Evolutionary conservation across 83 land plant species (phyloP).

Genomic region (Thuja plicata): DNA sequence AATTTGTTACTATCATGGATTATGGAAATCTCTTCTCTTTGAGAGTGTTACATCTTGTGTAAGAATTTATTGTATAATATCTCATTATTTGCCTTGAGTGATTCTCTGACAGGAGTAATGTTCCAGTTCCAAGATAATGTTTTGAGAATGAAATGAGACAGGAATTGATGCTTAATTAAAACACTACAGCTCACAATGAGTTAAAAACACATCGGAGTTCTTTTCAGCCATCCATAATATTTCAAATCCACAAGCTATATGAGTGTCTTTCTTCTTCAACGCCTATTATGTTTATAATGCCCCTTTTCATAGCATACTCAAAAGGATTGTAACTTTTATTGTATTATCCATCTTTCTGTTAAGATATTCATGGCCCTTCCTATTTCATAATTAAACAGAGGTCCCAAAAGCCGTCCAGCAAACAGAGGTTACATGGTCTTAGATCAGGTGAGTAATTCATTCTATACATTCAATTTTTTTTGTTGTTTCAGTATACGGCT

Average conservation of each 20-base stretch:
- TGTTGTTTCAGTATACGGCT: no score
- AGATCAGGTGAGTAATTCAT: neutral
- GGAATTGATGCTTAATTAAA: conserved; percentile 73
- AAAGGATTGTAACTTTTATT: conserved; percentile 31
- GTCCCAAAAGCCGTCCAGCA: conserved; percentile 82
- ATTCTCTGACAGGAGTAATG: conserved; percentile 69
- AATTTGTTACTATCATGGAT: no score
- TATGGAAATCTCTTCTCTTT: no score
- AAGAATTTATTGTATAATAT: conserved; percentile 59
- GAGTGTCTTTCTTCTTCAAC: conserved; percentile 75
- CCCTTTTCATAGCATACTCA: conserved; percentile 50
- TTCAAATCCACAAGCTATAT: conserved; percentile 54
- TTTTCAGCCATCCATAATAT: conserved; percentile 23
- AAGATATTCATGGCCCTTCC: conserved; percentile 17
- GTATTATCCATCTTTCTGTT: conserved; percentile 16
- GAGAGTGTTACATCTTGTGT: conserved; percentile 52
- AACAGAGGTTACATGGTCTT: no score
- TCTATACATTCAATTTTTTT: no score
- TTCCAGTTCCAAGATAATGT: conserved; percentile 74
- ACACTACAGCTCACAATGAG: conserved; percentile 80
- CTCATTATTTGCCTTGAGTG: conserved; percentile 92
- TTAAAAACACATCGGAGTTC: conserved; percentile 26
- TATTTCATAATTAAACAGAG: conserved; percentile 66
- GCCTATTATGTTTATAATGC: conserved; percentile 73
- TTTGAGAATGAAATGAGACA: conserved; percentile 89